These are phyloP conservation scores for Penicillium alfredii DNA, from an alignment of 495 filamentous ascomycete species.

Conservation along the genomic window DNA sequence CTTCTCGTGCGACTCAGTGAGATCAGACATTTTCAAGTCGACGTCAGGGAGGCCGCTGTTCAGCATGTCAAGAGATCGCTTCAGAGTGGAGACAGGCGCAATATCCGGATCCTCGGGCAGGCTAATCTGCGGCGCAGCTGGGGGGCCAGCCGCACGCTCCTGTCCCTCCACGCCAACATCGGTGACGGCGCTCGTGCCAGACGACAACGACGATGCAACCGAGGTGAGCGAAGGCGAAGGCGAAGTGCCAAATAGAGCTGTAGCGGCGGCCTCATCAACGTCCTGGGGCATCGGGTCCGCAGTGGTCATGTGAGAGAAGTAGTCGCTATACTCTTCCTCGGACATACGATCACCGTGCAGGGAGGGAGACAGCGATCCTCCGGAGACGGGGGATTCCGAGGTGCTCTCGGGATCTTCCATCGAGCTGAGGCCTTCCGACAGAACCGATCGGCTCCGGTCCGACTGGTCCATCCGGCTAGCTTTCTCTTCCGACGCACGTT, in stretches of 20 bases:
- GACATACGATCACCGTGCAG: slow-evolving; percentile 32
- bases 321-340: slow-evolving; percentile 35
- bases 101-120: slow-evolving; percentile 28
- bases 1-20: slow-evolving; percentile 38
- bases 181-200: slow-evolving; percentile 38
- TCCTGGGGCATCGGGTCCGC: slow-evolving; percentile 21
- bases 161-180: slow-evolving; percentile 29
- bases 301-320: slow-evolving; percentile 34
- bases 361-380: slow-evolving; percentile 29
- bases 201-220: slow-evolving; percentile 43
- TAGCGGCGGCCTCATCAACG: slow-evolving; percentile 33
- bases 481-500: slow-evolving; percentile 57
- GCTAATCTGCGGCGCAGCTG: slow-evolving; percentile 31
- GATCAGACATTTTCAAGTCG: slow-evolving; percentile 43
- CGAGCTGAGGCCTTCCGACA: slow-evolving; percentile 32
- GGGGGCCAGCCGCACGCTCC: slow-evolving; percentile 13
- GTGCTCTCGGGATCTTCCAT: slow-evolving; percentile 30
- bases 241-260: slow-evolving; percentile 39
- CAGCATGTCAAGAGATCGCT: slow-evolving; percentile 42
- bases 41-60: slow-evolving; percentile 38
- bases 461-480: slow-evolving; percentile 28
- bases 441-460: slow-evolving; percentile 26
- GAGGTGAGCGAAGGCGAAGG: slow-evolving; percentile 44
- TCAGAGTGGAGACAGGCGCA: slow-evolving; percentile 32
- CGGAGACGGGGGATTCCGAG: slow-evolving; percentile 30